These are phyloP conservation scores for Zelopaecilomyces penicillatus DNA, from an alignment of 2,329 filamentous ascomycete genomes.

Conservation along the genomic window DNA sequence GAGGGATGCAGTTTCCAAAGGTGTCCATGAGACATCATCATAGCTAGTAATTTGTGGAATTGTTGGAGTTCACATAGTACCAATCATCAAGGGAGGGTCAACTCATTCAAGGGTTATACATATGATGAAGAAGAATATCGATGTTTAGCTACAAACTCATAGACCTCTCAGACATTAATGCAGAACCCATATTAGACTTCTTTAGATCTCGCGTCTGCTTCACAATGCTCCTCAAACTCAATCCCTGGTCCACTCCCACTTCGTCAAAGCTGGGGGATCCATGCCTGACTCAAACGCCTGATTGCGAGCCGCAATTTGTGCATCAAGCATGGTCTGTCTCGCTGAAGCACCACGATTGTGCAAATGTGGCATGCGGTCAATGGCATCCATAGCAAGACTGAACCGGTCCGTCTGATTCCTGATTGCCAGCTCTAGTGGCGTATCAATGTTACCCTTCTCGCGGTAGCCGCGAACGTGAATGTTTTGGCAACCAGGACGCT, in stretches of 20 bases:
- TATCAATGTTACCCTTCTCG: constrained; percentile 81
- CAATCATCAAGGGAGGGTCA: too few relatives aligned
- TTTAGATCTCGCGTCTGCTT: too few relatives aligned
- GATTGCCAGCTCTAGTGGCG: constrained; percentile 69
- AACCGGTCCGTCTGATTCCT: constrained; percentile 71
- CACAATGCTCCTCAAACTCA: constrained; percentile 22
- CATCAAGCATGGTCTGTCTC: constrained; percentile 55
- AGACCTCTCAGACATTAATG: too few relatives aligned
- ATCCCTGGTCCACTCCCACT: constrained; percentile 56
- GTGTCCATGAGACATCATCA: too few relatives aligned
- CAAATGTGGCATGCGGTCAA: constrained; percentile 56
- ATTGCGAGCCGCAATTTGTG: constrained; percentile 54
- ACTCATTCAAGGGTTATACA: too few relatives aligned
- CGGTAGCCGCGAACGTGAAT: constrained; percentile 70
- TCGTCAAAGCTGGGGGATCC: constrained; percentile 56
- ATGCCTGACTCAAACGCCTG: constrained; percentile 62
- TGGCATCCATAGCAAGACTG: constrained; percentile 67
- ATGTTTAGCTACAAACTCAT: too few relatives aligned
- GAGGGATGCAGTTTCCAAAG: constrained; percentile 11
- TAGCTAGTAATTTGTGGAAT: too few relatives aligned
- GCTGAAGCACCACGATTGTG: constrained; percentile 55
- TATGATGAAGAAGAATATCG: too few relatives aligned
- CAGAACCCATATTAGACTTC: too few relatives aligned
- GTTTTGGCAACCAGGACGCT: constrained; percentile 58
- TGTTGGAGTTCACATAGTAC: too few relatives aligned